A percentile compares a stretch with the other conserved stretches of the same genome.
These are phyloP conservation scores for Lobosporangium transversale DNA, from an alignment of 192 early-diverging fungal species.

Conservation along the genomic window DNA sequence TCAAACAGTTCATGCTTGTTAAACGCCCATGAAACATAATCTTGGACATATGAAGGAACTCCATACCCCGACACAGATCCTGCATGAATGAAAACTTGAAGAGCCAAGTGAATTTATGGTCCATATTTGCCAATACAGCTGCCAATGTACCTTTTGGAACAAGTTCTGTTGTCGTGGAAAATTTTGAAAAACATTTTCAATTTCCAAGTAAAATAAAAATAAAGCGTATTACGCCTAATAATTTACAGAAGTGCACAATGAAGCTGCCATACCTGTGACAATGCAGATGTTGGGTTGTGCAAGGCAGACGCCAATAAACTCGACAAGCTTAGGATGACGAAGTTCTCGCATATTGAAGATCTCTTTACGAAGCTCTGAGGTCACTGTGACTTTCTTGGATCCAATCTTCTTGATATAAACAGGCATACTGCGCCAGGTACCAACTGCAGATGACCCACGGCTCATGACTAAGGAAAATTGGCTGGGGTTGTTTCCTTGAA, in stretches of 20 bases:
- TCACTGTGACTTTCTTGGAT: slow-evolving; percentile 33
- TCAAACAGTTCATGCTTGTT: slow-evolving; percentile 53
- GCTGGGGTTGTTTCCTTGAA: slow-evolving; percentile 10
- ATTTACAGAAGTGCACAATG: neutral
- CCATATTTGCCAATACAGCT: slow-evolving; percentile 50
- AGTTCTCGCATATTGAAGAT: slow-evolving; percentile 50
- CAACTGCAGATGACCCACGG: slow-evolving; percentile 32
- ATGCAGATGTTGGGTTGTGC: slow-evolving; percentile 44
- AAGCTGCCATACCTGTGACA: slow-evolving; percentile 49
- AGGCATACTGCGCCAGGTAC: slow-evolving; percentile 51
- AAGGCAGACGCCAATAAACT: slow-evolving; percentile 54
- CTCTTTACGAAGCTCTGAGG: slow-evolving; percentile 40
- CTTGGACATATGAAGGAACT: slow-evolving; percentile 59
- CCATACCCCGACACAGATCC: slow-evolving; percentile 57
- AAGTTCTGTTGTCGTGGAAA: slow-evolving; percentile 38
- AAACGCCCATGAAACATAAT: slow-evolving; percentile 53
- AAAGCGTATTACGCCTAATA: too few species aligned
- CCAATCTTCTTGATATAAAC: slow-evolving; percentile 52
- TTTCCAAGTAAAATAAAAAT: too few species aligned
- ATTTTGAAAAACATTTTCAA: too few species aligned
- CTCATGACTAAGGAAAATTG: slow-evolving; percentile 34
- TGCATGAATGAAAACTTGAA: slow-evolving; percentile 60
- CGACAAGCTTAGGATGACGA: slow-evolving; percentile 54
- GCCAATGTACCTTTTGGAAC: slow-evolving; percentile 54
- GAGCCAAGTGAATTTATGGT: slow-evolving; percentile 56